These are phyloP conservation scores for Calonectria hongkongensis DNA, from an alignment of 2,329 filamentous ascomycete species.

Conservation along the genomic window DNA sequence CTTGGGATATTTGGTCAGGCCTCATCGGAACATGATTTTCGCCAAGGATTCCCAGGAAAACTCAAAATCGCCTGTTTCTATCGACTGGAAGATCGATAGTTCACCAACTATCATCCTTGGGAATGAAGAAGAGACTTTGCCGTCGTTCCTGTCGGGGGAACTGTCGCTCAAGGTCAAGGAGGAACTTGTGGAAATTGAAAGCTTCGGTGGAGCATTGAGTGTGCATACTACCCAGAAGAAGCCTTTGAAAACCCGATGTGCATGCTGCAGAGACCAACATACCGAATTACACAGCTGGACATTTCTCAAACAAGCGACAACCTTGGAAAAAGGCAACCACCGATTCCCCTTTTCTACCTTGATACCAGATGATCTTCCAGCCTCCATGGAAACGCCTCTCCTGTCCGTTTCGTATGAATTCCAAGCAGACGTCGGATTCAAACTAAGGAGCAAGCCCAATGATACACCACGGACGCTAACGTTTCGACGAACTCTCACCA, in stretches of 20 bases:
- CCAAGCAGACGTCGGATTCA: conserved; percentile 76
- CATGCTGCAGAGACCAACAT: conserved; percentile 42
- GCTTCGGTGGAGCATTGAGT: conserved; percentile 29
- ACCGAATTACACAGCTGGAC: conserved; percentile 44
- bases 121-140: conserved; percentile 1
- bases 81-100: conserved; percentile 40
- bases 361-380: conserved; percentile 87
- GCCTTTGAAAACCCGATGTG: conserved; percentile 44
- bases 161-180: conserved; percentile 27
- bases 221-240: conserved; percentile 37
- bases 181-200: conserved; percentile 30
- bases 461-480: conserved; percentile 67
- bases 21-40: conserved; percentile 18
- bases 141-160: conserved; percentile 35
- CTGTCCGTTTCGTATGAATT: conserved; percentile 87
- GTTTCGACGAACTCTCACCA: conserved; percentile 79
- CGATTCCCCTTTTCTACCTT: conserved; percentile 90
- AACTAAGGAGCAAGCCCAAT: conserved; percentile 67
- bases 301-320: neutral
- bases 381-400: conserved; percentile 83
- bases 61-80: neutral
- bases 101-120: conserved; percentile 33
- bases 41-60: neutral
- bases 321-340: neutral
- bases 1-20: conserved; percentile 35